Percentiles rank a stretch among this genome's conserved stretches.
These are phyloP conservation scores for Parathielavia appendiculata DNA, from an alignment of 495 filamentous ascomycete genomes.

Conservation along the genomic window DNA sequence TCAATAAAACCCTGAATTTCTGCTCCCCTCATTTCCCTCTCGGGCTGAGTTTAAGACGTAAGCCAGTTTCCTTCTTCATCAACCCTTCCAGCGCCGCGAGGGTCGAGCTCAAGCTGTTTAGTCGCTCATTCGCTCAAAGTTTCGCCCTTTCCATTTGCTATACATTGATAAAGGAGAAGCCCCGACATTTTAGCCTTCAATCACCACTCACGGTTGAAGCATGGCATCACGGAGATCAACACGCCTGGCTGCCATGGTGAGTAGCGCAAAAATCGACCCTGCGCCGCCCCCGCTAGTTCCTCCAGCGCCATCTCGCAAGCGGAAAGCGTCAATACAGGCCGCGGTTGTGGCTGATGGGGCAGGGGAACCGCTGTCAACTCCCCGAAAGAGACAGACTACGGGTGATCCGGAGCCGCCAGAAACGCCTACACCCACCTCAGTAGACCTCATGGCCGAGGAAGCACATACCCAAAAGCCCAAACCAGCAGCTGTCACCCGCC, in stretches of 20 bases:
- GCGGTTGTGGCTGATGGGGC: background rate
- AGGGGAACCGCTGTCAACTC: constrained; percentile 31
- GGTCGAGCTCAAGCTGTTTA: too few relatives aligned
- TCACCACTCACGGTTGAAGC: background rate
- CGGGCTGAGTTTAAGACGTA: too few relatives aligned
- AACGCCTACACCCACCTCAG: constrained; percentile 39
- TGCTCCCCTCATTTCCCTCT: too few relatives aligned
- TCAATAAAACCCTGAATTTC: too few relatives aligned
- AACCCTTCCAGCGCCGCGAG: too few relatives aligned
- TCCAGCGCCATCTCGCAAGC: constrained; percentile 27
- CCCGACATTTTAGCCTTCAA: background rate
- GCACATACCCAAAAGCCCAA: constrained; percentile 29
- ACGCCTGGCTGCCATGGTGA: constrained; percentile 47
- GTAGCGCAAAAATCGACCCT: constrained; percentile 16
- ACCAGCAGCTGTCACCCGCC: constrained; percentile 38
- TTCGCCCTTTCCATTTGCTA: too few relatives aligned
- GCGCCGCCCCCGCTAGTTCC: constrained; percentile 20
- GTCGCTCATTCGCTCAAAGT: too few relatives aligned
- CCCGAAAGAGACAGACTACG: constrained; percentile 31
- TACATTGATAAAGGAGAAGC: too few relatives aligned
- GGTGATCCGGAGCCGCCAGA: constrained; percentile 23
- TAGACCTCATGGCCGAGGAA: constrained; percentile 30
- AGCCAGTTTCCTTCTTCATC: too few relatives aligned
- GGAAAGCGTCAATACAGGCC: constrained; percentile 31
- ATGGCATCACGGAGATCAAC: constrained; percentile 58